Conservation (phyloP, 495 filamentous ascomycete species). For the Aspergillus conjunctus region DNA sequence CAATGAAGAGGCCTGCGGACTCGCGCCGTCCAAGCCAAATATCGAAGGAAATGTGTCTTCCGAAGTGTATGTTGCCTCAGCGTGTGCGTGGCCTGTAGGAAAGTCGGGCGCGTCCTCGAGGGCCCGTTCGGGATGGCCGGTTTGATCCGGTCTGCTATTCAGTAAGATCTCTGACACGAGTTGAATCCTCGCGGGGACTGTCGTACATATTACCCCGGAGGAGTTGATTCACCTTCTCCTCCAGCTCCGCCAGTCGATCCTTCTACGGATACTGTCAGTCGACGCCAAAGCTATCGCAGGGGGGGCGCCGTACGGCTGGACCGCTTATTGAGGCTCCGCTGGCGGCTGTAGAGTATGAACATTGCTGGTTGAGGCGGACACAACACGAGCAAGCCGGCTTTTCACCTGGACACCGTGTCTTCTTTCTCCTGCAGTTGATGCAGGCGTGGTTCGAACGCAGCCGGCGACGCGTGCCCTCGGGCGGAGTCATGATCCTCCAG, state of each 20-base stretch:
- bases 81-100: constrained; percentile 26
- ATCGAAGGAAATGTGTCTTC: constrained; percentile 33
- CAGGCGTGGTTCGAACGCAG: constrained; percentile 51
- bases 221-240: constrained; percentile 52
- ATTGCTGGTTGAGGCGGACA: constrained; percentile 44
- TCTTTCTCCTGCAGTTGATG: constrained; percentile 50
- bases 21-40: constrained; percentile 37
- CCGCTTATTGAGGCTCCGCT: constrained; percentile 31
- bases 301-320: constrained; percentile 35
- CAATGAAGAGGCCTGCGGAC: constrained; percentile 29
- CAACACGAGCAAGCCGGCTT: constrained; percentile 51
- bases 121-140: constrained; percentile 21
- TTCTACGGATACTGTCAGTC: constrained; percentile 38
- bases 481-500: constrained; percentile 33
- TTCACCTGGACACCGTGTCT: constrained; percentile 51
- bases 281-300: background rate
- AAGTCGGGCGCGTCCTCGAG: constrained; percentile 23
- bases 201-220: constrained; percentile 39
- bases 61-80: constrained; percentile 25
- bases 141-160: constrained; percentile 13
- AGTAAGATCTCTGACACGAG: background rate
- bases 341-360: constrained; percentile 39
- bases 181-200: background rate
- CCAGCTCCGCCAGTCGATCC: constrained; percentile 46
- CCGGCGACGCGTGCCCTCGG: constrained; percentile 41